Evolutionary conservation across 108 stramenopile species (phyloP).

Genomic region (Skeletonema potamos): DNA sequence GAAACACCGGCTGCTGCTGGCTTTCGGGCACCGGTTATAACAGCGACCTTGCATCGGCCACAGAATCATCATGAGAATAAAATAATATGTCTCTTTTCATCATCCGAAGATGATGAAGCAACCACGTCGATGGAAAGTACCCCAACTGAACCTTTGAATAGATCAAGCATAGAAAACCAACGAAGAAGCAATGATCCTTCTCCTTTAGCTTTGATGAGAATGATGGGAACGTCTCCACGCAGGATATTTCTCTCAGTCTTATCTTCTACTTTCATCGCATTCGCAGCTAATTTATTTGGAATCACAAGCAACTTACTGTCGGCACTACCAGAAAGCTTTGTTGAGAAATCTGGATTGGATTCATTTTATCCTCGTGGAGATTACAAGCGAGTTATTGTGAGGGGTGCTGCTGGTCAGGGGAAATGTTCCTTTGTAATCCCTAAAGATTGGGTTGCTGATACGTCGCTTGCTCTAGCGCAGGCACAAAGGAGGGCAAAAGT

Average conservation of each 20-base stretch:
- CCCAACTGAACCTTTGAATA: background rate
- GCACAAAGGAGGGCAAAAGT: conserved; percentile 51
- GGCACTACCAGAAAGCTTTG: conserved; percentile 53
- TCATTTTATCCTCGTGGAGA: conserved; percentile 66
- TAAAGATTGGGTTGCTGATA: conserved; percentile 86
- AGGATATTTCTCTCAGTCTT: conserved; percentile 45
- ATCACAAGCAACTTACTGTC: conserved; percentile 61
- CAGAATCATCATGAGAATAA: too few relatives aligned
- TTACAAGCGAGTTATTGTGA: conserved; percentile 58
- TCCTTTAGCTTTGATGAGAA: conserved; percentile 36
- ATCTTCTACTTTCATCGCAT: conserved; percentile 64
- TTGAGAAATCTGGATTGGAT: conserved; percentile 64
- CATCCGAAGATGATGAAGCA: background rate
- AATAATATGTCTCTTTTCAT: background rate
- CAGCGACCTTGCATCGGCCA: background rate
- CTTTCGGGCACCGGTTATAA: background rate
- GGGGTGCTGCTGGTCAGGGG: conserved; percentile 8
- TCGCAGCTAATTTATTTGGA: conserved; percentile 72
- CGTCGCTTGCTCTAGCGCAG: conserved; percentile 69
- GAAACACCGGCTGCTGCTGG: background rate
- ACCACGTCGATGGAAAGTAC: background rate
- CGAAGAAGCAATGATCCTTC: background rate
- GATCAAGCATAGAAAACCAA: background rate
- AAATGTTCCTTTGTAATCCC: conserved; percentile 75
- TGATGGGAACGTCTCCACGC: conserved; percentile 71